Percentiles rank a stretch among this genome's conserved stretches.
phyloP scores from a whole-genome alignment of 2,329 filamentous ascomycete genomes.

The Verticillium longisporum region DNA sequence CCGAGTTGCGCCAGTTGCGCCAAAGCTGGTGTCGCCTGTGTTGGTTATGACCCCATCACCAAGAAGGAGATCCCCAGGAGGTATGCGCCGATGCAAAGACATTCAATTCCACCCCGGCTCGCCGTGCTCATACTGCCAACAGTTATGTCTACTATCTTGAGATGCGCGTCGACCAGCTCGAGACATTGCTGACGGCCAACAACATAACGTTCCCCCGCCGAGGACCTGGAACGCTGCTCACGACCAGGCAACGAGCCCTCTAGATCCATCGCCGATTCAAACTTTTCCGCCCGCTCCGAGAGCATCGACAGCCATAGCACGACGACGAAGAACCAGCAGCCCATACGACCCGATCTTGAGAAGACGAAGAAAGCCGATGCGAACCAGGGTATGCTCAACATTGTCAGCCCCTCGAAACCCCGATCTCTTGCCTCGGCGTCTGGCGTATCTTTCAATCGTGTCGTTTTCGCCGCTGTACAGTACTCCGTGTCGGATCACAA shows the following conservation, averaged over 20 bases:
- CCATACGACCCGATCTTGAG: conserved; percentile 8
- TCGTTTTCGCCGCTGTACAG: conserved; percentile 91
- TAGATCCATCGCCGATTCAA: conserved; percentile 23
- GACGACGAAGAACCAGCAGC: conserved; percentile 33
- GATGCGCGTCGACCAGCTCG: conserved; percentile 75
- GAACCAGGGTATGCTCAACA: conserved; percentile 58
- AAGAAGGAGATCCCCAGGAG: conserved; percentile 91
- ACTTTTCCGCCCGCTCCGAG: conserved; percentile 26
- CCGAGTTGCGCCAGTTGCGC: conserved; percentile 88
- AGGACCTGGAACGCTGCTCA: conserved; percentile 59
- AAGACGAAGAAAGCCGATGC: conserved; percentile 26
- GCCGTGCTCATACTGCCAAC: not conserved
- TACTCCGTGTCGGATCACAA: conserved; percentile 57
- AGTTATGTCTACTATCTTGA: conserved; percentile 96
- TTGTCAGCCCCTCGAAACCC: conserved; percentile 71
- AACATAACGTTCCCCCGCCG: conserved; percentile 65
- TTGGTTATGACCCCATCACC: conserved; percentile 93
- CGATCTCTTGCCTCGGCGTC: conserved; percentile 79
- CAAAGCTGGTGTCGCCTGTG: conserved; percentile 85
- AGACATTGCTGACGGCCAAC: conserved; percentile 64
- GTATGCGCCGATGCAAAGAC: conserved; percentile 44
- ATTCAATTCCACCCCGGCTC: not conserved
- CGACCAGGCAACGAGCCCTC: conserved; percentile 32
- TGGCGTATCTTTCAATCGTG: conserved; percentile 87
- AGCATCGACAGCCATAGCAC: conserved; percentile 21